Conservation (phyloP, 768 basidiomycete species). For the Tylopilus felleus region DNA sequence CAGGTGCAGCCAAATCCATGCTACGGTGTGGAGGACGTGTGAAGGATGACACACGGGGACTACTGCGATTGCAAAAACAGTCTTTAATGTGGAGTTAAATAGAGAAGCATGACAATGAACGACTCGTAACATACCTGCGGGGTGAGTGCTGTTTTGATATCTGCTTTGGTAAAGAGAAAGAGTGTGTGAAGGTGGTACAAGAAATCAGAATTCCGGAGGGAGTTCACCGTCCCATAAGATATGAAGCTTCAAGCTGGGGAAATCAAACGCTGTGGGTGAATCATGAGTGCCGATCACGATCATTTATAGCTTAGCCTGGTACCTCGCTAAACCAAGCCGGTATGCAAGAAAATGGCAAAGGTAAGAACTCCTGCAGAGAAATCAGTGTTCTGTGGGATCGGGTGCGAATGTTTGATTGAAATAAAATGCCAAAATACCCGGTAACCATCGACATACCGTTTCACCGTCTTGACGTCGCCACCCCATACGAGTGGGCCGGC, state of each 20-base stretch:
- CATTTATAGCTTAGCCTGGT: conserved; percentile 2
- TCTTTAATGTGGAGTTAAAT: conserved; percentile 17
- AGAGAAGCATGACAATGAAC: not conserved
- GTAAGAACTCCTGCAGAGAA: too few relatives aligned
- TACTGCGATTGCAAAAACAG: conserved; percentile 27
- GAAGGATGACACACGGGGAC: conserved; percentile 17
- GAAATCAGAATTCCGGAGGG: not conserved
- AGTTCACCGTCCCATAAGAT: not conserved
- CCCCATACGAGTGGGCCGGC: too few relatives aligned
- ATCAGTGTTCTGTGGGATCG: too few relatives aligned
- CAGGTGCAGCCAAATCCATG: conserved; percentile 45
- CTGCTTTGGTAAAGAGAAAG: conserved; percentile 24
- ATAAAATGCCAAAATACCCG: too few relatives aligned
- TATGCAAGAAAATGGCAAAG: too few relatives aligned
- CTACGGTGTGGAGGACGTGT: conserved; percentile 21
- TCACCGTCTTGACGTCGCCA: too few relatives aligned
- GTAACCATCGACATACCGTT: too few relatives aligned
- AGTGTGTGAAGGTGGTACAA: conserved; percentile 19
- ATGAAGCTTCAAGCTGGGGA: not conserved
- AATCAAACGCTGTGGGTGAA: not conserved
- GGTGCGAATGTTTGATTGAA: too few relatives aligned
- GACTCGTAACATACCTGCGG: conserved; percentile 13
- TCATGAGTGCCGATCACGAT: not conserved
- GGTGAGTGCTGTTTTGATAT: conserved; percentile 16
- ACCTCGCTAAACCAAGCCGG: not conserved